These are phyloP conservation scores for Glomus cerebriforme DNA, from an alignment of 192 early-diverging fungal species.

Conservation along the genomic window DNA sequence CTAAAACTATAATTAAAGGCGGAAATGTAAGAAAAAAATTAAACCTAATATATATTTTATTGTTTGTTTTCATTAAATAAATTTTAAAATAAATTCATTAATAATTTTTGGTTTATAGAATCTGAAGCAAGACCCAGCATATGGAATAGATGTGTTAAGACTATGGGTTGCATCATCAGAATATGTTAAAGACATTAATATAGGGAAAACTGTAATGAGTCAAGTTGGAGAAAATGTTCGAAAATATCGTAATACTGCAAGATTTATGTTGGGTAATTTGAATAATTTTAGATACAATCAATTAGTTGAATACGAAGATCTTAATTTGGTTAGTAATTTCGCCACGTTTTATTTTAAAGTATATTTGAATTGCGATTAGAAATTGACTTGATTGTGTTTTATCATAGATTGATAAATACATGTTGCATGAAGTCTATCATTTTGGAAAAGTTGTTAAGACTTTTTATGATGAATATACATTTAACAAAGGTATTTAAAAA, in stretches of 20 bases:
- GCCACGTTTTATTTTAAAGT: neutral
- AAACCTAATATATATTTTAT: too few relatives aligned
- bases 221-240: conserved; percentile 67
- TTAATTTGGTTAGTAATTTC: conserved; percentile 44
- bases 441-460: conserved; percentile 56
- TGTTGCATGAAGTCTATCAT: conserved; percentile 67
- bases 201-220: conserved; percentile 64
- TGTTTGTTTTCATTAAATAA: conserved; percentile 66
- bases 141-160: conserved; percentile 75
- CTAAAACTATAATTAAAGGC: conserved; percentile 80
- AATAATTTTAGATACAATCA: conserved; percentile 53
- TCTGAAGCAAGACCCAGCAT: conserved; percentile 66
- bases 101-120: conserved; percentile 41
- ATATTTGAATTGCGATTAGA: too few relatives aligned
- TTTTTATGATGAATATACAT: conserved; percentile 63
- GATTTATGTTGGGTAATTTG: conserved; percentile 80
- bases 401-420: conserved; percentile 53
- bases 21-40: conserved; percentile 60
- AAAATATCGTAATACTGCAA: conserved; percentile 73
- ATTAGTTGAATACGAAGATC: conserved; percentile 51
- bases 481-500: conserved; percentile 54
- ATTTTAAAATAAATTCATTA: conserved; percentile 76
- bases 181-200: conserved; percentile 72
- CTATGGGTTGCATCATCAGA: conserved; percentile 76
- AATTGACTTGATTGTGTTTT: neutral